phyloP scores from a whole-genome alignment of 163 green algal genomes.

The Volvox carteri region DNA sequence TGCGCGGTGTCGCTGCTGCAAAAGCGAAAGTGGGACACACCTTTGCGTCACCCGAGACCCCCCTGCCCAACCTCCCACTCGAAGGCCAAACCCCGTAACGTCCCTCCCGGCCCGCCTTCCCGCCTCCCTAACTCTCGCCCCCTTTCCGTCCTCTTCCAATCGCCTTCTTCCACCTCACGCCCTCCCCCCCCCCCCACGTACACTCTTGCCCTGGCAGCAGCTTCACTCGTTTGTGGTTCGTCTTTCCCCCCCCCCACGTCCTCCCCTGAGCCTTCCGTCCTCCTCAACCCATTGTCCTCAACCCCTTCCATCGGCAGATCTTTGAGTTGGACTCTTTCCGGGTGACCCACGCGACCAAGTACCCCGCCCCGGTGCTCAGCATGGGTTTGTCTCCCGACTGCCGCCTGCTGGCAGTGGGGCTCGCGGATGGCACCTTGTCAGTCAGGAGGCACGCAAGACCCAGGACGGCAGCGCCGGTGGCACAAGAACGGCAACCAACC shows the following conservation, averaged over 20 bases:
- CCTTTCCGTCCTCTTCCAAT: too few species aligned
- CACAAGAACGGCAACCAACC: background rate
- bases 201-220: too few species aligned
- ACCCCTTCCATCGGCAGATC: conserved; percentile 64
- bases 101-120: too few species aligned
- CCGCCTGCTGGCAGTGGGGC: conserved; percentile 88
- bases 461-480: background rate
- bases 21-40: too few species aligned
- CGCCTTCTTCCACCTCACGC: too few species aligned
- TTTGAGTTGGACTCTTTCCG: conserved; percentile 91
- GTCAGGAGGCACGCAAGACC: conserved; percentile 80
- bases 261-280: background rate
- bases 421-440: conserved; percentile 87
- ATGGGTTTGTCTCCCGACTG: conserved; percentile 85
- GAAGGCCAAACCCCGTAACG: too few species aligned
- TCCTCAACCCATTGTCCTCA: background rate
- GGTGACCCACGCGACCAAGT: conserved; percentile 86
- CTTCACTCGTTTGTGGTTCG: background rate
- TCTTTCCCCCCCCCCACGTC: background rate
- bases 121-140: too few species aligned
- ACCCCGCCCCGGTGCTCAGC: conserved; percentile 85
- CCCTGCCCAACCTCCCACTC: too few species aligned
- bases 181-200: too few species aligned
- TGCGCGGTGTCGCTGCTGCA: too few species aligned
- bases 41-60: too few species aligned